Conservation (phyloP, 106 monocot genomes). For the Dioscorea dumetorum region DNA sequence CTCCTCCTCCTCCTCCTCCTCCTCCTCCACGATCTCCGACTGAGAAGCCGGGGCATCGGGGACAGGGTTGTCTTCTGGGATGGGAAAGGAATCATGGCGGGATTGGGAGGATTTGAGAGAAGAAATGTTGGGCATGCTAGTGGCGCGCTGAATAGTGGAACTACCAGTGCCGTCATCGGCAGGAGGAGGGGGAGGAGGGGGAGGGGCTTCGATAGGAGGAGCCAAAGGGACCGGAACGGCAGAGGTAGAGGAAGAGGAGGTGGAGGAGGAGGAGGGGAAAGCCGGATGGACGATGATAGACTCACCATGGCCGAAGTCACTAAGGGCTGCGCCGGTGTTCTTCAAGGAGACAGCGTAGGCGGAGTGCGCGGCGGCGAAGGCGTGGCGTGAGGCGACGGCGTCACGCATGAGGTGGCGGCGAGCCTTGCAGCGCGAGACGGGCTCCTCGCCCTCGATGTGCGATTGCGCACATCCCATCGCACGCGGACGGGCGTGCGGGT, state of each 20-base stretch:
- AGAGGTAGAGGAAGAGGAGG: constrained; percentile 2
- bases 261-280: constrained; percentile 5
- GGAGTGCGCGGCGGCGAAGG: constrained; percentile 90
- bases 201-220: constrained; percentile 25
- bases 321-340: constrained; percentile 76
- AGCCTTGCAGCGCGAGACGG: constrained; percentile 69
- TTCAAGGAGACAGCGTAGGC: constrained; percentile 51
- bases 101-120: constrained; percentile 19
- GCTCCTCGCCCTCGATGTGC: constrained; percentile 79
- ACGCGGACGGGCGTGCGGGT: background rate
- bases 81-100: constrained; percentile 14
- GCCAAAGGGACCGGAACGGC: constrained; percentile 6
- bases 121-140: constrained; percentile 57
- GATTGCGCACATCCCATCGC: constrained; percentile 87
- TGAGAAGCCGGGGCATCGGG: background rate
- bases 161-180: constrained; percentile 28
- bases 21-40: background rate
- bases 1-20: background rate
- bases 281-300: background rate
- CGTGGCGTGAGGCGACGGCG: constrained; percentile 70
- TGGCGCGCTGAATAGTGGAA: constrained; percentile 43
- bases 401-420: constrained; percentile 49
- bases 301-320: constrained; percentile 65
- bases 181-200: constrained; percentile 64
- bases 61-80: constrained; percentile 44